A percentile compares a stretch with the other conserved stretches of the same genome.
These are phyloP conservation scores for Xanthoceras sorbifolium DNA, from an alignment of 345 rosid species.

Conservation along the genomic window DNA sequence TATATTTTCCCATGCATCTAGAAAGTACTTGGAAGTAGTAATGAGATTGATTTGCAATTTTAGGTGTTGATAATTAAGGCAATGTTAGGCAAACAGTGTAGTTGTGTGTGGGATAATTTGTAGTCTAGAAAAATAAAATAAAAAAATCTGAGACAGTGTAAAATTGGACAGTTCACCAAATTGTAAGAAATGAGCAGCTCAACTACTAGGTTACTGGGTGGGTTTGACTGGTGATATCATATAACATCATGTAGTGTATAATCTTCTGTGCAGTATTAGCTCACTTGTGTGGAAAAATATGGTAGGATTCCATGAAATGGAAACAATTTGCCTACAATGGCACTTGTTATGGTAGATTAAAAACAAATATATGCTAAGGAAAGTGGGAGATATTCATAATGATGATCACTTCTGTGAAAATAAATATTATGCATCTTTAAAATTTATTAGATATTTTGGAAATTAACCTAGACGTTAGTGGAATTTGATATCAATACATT, in stretches of 20 bases:
- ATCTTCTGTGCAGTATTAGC: not conserved
- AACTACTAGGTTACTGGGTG: conserved; percentile 27
- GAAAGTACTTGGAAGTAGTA: not conserved
- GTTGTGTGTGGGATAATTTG: not conserved
- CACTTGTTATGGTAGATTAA: not conserved
- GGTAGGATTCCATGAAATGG: not conserved
- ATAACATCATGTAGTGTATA: conserved; percentile 3
- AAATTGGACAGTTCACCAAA: conserved; percentile 29
- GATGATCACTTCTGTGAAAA: too few relatives aligned
- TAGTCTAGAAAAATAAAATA: not conserved
- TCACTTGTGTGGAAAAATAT: not conserved
- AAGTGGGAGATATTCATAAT: not conserved
- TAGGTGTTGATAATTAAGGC: not conserved
- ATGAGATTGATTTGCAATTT: not conserved
- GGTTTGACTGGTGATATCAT: conserved; percentile 21
- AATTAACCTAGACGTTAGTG: too few relatives aligned
- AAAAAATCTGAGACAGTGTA: conserved; percentile 3
- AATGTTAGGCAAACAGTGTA: conserved; percentile 26
- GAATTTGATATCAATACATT: too few relatives aligned
- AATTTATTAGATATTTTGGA: too few relatives aligned
- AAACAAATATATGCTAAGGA: not conserved
- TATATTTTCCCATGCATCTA: not conserved
- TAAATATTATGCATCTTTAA: too few relatives aligned
- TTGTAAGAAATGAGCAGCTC: conserved; percentile 35
- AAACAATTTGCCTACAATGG: not conserved